Evolutionary conservation across 2,329 filamentous ascomycete species (phyloP), one percentile per base, ranked within the genome.

Genomic region (Colletotrichum sp.): DNA sequence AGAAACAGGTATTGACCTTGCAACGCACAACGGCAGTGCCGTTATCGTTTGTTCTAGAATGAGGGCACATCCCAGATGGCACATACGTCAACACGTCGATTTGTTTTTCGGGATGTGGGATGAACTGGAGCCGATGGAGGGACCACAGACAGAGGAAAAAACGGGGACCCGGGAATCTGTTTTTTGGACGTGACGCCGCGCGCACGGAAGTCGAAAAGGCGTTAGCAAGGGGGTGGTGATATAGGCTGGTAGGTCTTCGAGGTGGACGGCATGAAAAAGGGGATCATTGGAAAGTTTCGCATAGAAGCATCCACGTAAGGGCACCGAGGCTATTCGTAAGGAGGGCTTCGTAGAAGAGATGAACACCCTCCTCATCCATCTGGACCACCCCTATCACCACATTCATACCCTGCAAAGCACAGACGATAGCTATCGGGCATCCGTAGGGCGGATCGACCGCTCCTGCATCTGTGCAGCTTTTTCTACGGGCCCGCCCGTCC

Each of bases 91-190:
- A 32, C n/a, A 52, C 39, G 8, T 18, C 22, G 52, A 25, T 16
- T 65, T 27, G 27, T 66, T 48, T 65, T 60, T 66, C 61, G 61
- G 67, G 16, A 74, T 74, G 67, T 71, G 67, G 72, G 60, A 74
- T 65, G 36, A 71, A 55, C 52, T n/a, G 34, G 60, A 27, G 12
- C 16, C 22, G 34, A 22, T 18, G 30, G 25, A 62, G 34, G 70
- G 28, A 6, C 7, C 43, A 52, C 18, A 48, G 18, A 52, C 18
- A 48, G 18, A 5, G 30, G 5, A 22, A 52, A 52, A 48, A 52
- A 52, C n/a, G 43, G n/a, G 43, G 43, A 22, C n/a, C 43, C 43
- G 43, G 10, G 43, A 52, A 52, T 52, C 43, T 22, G 43, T 52
- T 52, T 52, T 52, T 52, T 43, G 52, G 65, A 64, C 12, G 12